Evolutionary conservation across 805 yeast species (phyloP), one percentile per base, ranked within the genome.

Genomic region (Hanseniaspora hatyaiensis): DNA sequence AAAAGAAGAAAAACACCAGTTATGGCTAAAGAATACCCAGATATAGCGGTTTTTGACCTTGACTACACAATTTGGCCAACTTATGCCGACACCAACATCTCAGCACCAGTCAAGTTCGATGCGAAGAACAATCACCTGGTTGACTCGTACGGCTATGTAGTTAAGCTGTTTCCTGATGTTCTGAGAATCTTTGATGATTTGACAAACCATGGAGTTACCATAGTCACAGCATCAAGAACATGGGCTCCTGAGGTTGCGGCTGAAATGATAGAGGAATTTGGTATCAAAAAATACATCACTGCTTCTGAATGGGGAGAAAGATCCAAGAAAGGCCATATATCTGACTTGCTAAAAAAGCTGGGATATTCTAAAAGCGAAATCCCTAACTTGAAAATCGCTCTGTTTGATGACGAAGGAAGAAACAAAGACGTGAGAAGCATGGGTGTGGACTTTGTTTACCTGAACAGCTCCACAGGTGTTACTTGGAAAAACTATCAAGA

Each of bases 371-470:
- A 46, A 11, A 8, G 30, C 13, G 49, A 37, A 2, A 37, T 37
- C 8, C 30, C 30, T 8, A 15, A 19, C 8, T 22, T 46, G 16
- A 41, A 37, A n/a, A 59, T 63, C 15, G 66, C 75, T 16, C 55
- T 82, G 49, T 86, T 76, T 56, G 95, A 86, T 58, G 95, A 86
- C 60, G 95, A 86, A 61, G 56, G 64, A 48, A 69, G 95, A 53
- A 86, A 86, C 57, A 71, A 65, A 52, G 95, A 86, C 54, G 95
- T 86, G 3, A 80, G 75, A 56, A 55, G 60, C 4, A 69, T 82
- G 13, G 87, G 87, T 3, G 85, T 84, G 23, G 71, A 74, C 45
- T 86, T 86, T 61, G 74, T 76, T 13, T 73, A 77, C 57, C 73
- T 86, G 8, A 74, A 78, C 55, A 80, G 79, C 36, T 65, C 66